Evolutionary conservation across 108 stramenopile genomes (phyloP), one percentile per base, ranked within the genome.

Genomic region (Nitzschia sp.): DNA sequence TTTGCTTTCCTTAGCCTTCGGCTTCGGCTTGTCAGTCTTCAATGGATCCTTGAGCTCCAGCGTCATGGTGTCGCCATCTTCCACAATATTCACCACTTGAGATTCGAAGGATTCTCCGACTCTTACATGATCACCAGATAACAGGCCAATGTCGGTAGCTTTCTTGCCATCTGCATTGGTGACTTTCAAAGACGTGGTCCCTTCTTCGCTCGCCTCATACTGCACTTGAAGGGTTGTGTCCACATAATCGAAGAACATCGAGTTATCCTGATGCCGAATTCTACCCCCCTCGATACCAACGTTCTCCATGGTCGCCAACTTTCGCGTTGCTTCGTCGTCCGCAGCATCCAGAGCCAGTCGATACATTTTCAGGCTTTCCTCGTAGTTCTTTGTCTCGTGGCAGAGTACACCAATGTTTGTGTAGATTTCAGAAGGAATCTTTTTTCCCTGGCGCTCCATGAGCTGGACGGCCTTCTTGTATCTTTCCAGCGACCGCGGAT

Each of bases 341-440:
- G 74, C 45, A 15, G 79, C 78, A 34, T 79, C 75, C 46, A 95
- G 66, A 27, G 89, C 87, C 61, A 58, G 78, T 16, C 46, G 63
- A 71, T 92, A 95, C 65, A 78, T 68, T 31, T 80, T 62, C 22
- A 88, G 48, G 4, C 87, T 83, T 53, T 86, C 83, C 28, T 91
- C 85, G 66, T 82, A 91, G 29, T 83, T 77, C 45, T 87, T 86
- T 8, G 83, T 87, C 66, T 90, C 85, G 59, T 93, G 89, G 68
- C 87, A 90, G 13, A 93, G 60, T 2, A 93, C 92, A 27, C 92
- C 92, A 64, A 88, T 80, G 66, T 93, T 93, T 0, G 87, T 83
- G 60, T 85, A 83, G 33, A 90, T 80, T 25, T 83, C 85, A 29
- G 62, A 83, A 17, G 89, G 76, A 9, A 88, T 66, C 23, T 33